These are phyloP conservation scores for Coemansia sp. DNA, from an alignment of 192 early-diverging fungal species.

Conservation along the genomic window DNA sequence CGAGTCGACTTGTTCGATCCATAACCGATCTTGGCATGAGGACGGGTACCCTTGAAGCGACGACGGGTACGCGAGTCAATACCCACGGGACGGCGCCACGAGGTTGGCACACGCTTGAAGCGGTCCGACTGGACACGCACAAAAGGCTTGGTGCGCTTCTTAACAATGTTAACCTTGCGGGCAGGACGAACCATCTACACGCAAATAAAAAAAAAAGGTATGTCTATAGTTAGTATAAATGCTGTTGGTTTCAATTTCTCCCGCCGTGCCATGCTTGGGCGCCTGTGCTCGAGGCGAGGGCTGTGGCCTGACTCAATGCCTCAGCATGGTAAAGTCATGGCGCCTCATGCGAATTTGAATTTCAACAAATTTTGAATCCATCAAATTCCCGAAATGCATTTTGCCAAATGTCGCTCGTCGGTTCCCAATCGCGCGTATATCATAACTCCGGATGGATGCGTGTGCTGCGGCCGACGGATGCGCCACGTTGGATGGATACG, in stretches of 20 bases:
- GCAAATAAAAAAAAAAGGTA: not conserved
- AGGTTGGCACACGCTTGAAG: constrained; percentile 91
- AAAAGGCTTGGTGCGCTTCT: constrained; percentile 99
- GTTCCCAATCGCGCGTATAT: not conserved
- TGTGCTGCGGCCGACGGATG: not conserved
- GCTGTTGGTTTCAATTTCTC: not conserved
- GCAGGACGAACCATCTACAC: constrained; percentile 89
- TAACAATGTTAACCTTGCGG: constrained; percentile 94
- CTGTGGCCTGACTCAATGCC: too few relatives aligned
- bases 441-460: not conserved
- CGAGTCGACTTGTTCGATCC: constrained; percentile 96
- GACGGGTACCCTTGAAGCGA: constrained; percentile 95
- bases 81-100: constrained; percentile 99
- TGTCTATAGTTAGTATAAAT: not conserved
- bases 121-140: constrained; percentile 98
- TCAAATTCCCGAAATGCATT: not conserved
- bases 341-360: not conserved
- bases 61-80: constrained; percentile 98
- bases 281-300: too few relatives aligned
- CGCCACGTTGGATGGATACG: not conserved
- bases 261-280: too few relatives aligned
- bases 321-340: not conserved
- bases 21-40: constrained; percentile 99
- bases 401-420: not conserved
- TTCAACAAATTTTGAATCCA: not conserved